These are phyloP conservation scores for Solanum gracilifrons DNA, from an alignment of 257 asterid species.

Conservation along the genomic window DNA sequence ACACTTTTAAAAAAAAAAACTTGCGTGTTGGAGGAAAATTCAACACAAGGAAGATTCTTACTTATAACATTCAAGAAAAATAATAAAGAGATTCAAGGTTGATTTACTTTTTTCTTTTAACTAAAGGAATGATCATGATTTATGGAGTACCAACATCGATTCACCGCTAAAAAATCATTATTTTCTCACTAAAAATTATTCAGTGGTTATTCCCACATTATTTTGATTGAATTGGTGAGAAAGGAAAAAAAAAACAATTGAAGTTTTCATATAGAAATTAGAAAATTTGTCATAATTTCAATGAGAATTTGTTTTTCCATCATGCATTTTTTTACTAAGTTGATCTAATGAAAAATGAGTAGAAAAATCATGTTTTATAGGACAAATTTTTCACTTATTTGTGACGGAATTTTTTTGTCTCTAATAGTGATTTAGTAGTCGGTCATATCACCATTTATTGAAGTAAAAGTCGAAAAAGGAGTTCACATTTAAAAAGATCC, in stretches of 20 bases:
- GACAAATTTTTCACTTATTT: no score
- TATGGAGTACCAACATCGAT: neutral
- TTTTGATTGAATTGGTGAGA: neutral
- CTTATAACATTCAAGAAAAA: neutral
- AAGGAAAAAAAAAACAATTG: neutral
- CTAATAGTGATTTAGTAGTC: neutral
- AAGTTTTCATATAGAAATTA: neutral
- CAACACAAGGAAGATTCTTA: neutral
- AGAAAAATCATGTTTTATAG: no score
- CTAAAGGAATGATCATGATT: neutral
- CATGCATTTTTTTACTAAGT: neutral
- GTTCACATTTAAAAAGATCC: neutral
- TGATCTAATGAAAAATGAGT: no score
- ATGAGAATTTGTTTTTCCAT: neutral
- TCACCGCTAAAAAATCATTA: neutral
- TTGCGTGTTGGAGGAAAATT: neutral
- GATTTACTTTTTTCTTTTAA: neutral
- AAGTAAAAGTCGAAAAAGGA: neutral
- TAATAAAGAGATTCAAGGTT: neutral
- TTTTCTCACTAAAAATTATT: neutral
- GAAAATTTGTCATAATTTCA: neutral
- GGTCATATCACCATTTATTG: neutral
- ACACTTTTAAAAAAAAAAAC: neutral
- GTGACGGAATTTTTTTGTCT: no score
- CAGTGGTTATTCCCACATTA: neutral